Percentiles rank a stretch among this genome's conserved stretches.
Evolutionary conservation across 768 basidiomycete species (phyloP).

Genomic region (Lyophyllum atratum): DNA sequence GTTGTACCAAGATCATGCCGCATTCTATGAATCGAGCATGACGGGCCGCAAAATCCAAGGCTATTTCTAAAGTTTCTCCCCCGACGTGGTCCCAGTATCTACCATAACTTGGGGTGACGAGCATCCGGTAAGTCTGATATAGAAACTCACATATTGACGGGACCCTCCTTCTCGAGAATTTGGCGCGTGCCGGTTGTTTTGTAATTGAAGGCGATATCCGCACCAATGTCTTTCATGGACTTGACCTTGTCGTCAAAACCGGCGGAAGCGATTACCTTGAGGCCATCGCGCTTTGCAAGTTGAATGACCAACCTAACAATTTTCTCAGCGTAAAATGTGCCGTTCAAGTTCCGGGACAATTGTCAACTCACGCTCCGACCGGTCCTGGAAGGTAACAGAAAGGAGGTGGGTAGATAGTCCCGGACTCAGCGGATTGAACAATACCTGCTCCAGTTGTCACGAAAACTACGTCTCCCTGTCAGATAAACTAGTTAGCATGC

Average conservation of each 20-base stretch:
- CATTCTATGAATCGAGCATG: constrained; percentile 55
- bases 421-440: too few species aligned
- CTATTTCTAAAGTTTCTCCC: constrained; percentile 60
- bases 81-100: constrained; percentile 64
- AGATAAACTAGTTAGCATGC: too few species aligned
- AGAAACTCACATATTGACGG: background rate
- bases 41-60: constrained; percentile 43
- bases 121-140: constrained; percentile 16
- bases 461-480: too few species aligned
- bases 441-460: too few species aligned
- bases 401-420: too few species aligned
- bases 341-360: too few species aligned
- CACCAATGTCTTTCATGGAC: constrained; percentile 56
- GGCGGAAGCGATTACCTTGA: constrained; percentile 71
- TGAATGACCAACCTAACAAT: constrained; percentile 37
- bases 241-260: constrained; percentile 73
- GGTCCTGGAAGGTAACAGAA: too few species aligned
- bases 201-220: constrained; percentile 63
- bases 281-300: constrained; percentile 48
- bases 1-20: constrained; percentile 42
- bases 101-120: background rate
- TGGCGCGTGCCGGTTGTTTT: too few species aligned
- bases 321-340: too few species aligned
- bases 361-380: too few species aligned
- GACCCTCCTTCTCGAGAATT: background rate